Conservation (phyloP, 1,284 basidiomycete genomes). For the Rhodofomes roseus region DNA sequence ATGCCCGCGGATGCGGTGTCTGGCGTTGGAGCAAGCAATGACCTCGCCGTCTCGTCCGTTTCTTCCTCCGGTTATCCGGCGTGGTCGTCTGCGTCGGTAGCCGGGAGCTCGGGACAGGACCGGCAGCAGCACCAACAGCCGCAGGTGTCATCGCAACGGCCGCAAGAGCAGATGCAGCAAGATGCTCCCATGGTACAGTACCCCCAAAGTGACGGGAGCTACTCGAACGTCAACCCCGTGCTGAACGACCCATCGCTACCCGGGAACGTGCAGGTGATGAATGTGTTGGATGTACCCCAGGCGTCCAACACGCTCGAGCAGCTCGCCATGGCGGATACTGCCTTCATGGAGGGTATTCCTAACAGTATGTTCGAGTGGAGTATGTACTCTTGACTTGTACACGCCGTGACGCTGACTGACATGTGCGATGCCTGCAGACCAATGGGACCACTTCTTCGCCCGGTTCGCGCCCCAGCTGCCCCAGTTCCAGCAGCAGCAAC, state of each 20-base stretch:
- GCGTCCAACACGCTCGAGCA: slow-evolving; percentile 54
- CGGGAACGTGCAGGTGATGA: slow-evolving; percentile 70
- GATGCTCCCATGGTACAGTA: slow-evolving; percentile 46
- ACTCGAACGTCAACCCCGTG: slow-evolving; percentile 63
- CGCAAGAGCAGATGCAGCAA: slow-evolving; percentile 12
- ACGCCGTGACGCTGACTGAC: background rate
- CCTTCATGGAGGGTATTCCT: slow-evolving; percentile 76
- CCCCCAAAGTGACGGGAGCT: slow-evolving; percentile 38
- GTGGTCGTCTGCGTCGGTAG: slow-evolving; percentile 10
- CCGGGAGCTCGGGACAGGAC: slow-evolving; percentile 2
- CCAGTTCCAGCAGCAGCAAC: slow-evolving; percentile 8
- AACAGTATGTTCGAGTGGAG: slow-evolving; percentile 88
- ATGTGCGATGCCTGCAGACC: slow-evolving; percentile 38
- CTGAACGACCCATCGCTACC: slow-evolving; percentile 30
- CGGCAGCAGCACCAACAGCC: slow-evolving; percentile 7
- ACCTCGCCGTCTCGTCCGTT: slow-evolving; percentile 26
- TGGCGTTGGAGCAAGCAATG: slow-evolving; percentile 20
- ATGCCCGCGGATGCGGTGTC: slow-evolving; percentile 30
- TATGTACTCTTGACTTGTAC: slow-evolving; percentile 32
- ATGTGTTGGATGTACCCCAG: slow-evolving; percentile 59
- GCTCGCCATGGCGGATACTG: slow-evolving; percentile 64
- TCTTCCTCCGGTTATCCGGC: slow-evolving; percentile 12
- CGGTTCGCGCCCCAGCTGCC: slow-evolving; percentile 29
- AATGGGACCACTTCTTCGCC: slow-evolving; percentile 76
- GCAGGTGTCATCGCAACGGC: slow-evolving; percentile 2